Evolutionary conservation across 192 early-diverging fungal genomes (phyloP).

Genomic region (Coemansia sp.): DNA sequence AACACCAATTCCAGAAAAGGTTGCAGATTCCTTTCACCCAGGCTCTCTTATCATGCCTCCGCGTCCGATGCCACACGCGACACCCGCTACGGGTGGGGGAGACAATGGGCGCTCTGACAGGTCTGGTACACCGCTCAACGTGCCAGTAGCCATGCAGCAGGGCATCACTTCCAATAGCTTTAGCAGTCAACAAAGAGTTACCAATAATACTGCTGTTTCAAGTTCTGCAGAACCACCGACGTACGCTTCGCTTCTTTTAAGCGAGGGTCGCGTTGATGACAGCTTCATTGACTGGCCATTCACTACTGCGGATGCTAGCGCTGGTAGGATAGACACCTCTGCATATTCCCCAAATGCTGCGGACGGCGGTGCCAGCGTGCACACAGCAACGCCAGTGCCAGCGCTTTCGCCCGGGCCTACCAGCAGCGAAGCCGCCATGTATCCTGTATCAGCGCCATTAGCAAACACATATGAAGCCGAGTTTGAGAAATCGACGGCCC

Average conservation of each 20-base stretch:
- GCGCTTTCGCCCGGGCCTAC: background rate
- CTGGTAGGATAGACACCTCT: background rate
- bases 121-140: conserved; percentile 5
- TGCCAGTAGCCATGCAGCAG: background rate
- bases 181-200: background rate
- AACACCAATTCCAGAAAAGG: background rate
- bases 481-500: background rate
- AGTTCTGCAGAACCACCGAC: background rate
- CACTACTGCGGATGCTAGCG: background rate
- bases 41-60: conserved; percentile 12
- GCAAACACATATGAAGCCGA: background rate
- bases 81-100: background rate
- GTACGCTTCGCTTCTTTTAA: background rate
- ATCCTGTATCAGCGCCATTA: background rate
- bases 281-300: background rate
- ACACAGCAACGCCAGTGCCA: background rate
- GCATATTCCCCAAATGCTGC: background rate
- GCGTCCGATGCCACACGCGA: conserved; percentile 17
- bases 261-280: background rate
- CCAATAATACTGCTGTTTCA: background rate
- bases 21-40: background rate
- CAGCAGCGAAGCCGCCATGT: background rate
- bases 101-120: background rate
- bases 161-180: background rate
- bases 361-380: background rate